Conservation (phyloP, 345 rosid genomes). For the Sonneratia caseolaris region DNA sequence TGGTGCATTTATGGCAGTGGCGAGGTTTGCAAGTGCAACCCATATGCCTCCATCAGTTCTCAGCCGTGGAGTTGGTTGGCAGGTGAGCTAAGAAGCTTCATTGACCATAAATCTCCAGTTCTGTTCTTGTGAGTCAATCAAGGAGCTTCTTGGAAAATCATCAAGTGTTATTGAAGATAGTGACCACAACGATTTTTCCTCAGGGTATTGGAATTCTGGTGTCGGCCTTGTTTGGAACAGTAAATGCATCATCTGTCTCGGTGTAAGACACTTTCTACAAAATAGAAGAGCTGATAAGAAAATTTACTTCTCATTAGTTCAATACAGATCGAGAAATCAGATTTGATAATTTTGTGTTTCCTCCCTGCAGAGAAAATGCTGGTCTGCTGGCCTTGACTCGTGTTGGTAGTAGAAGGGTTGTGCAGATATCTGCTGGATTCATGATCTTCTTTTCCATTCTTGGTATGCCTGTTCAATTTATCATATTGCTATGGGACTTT, state of each 20-base stretch:
- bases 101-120: slow-evolving; percentile 1
- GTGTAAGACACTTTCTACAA: slow-evolving; percentile 53
- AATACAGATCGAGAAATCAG: not conserved
- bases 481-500: not conserved
- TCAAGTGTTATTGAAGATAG: not conserved
- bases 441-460: slow-evolving; percentile 96
- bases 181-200: slow-evolving; percentile 1
- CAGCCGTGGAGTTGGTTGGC: slow-evolving; percentile 99
- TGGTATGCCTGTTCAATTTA: slow-evolving; percentile 26
- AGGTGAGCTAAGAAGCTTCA: slow-evolving; percentile 40
- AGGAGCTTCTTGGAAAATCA: not conserved
- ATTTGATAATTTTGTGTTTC: not conserved
- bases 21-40: slow-evolving; percentile 93
- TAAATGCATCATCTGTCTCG: slow-evolving; percentile 78
- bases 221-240: slow-evolving; percentile 94
- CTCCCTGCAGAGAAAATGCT: slow-evolving; percentile 67
- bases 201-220: slow-evolving; percentile 89
- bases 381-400: slow-evolving; percentile 85
- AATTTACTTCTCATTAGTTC: not conserved
- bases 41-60: slow-evolving; percentile 84
- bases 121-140: not conserved
- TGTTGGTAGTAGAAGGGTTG: slow-evolving; percentile 94
- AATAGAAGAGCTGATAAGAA: not conserved
- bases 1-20: slow-evolving; percentile 75
- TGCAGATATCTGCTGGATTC: slow-evolving; percentile 96